Base-by-base conservation (phyloP, 371 early-diverging fungal species). In the Synchytrium microbalum region DNA sequence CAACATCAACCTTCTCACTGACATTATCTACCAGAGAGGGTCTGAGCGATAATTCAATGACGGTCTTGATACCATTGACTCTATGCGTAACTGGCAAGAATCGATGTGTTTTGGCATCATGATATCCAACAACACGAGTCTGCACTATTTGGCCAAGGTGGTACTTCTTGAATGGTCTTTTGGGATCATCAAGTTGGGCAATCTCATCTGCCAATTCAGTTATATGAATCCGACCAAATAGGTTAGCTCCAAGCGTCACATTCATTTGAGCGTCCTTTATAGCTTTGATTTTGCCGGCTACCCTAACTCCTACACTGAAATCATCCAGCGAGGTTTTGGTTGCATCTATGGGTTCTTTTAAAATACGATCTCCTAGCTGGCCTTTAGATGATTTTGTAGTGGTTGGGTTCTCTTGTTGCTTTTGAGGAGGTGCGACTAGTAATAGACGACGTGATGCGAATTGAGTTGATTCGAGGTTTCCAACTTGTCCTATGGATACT, bases 121-220 rank as follows among this genome's bases (percentile, higher is more conserved):
- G 83, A 58, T 76, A 67, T 10, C 90, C 91, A 56, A 89, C 64
- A 28, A 92, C 81, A 67, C 80, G 85, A 67, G 80, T 86, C 2
- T 75, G 63, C 29, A 86, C 65, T 23, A 65, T 65, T 10, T 72
- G 60, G 30, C 83, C 83, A 0, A 59, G 52, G 63, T 70, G 24
- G 67, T 67, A 79, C 65, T 31, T 60, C 62, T 1, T 57, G 19
- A 82, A 64, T 28, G 85, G 83, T 30, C 76, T 73, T 32, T 73
- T 72, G 24, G 58, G 63, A 64, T 79, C 69, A 24, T 60, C 64
- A 61, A 84, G 69, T 3, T 77, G 73, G 2, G 71, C 72, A 29
- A 76, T 63, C 23, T 64, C 59, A 58, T 85, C 83, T 52, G 72
- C 71, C 1, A 86, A 65, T 74, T 91, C 86, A 8, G 86, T 80